Base-by-base conservation (phyloP, 148 eudicot species). In the Rhododendron ovatum region DNA sequence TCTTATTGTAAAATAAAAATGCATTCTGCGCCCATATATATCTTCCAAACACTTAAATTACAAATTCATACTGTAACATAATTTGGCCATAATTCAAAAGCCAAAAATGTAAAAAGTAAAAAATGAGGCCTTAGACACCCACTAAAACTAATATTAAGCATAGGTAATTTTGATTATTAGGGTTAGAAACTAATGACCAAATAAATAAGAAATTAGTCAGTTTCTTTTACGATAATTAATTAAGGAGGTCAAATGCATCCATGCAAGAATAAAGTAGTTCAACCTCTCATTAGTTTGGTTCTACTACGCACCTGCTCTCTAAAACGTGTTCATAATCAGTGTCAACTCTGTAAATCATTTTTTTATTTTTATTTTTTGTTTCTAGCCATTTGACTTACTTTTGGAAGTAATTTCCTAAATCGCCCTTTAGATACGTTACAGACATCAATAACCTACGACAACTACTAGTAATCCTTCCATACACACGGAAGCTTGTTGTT, bases 181-280 rank as follows among this genome's bases (percentile, higher is more conserved):
- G 39, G 3, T 37, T 37, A 37, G 4, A 39, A 39, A 39, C 5
- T 41, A 41, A 41, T 41, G 45, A 41, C 45, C 45, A 41, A 41
- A 41, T 41, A 41, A 41, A 41, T 7, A 41, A 0, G 8, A 41
- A 41, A 41, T 41, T 6, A 41, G 45, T 41, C 7, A 5, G 45
- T 41, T 41, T 41, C 45, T 41, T 41, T 41, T 0, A 41, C 45
- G 45, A 6, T 41, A 41, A 41, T 41, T 41, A 63, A 63, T 41
- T 41, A 63, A 63, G 71, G 1, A 63, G 71, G 71, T 63, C 71
- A 63, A 63, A 63, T 63, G 28, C n/a, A 63, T 63, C 71, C 71
- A 63, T 63, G 71, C 71, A 69, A 69, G 75, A 30, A 69, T 71
- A 71, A 30, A 71, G 76, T 71, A 12, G 76, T 71, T 71, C 76